These are phyloP conservation scores for Iberis amara DNA, from an alignment of 441 rosid genomes.

Conservation along the genomic window DNA sequence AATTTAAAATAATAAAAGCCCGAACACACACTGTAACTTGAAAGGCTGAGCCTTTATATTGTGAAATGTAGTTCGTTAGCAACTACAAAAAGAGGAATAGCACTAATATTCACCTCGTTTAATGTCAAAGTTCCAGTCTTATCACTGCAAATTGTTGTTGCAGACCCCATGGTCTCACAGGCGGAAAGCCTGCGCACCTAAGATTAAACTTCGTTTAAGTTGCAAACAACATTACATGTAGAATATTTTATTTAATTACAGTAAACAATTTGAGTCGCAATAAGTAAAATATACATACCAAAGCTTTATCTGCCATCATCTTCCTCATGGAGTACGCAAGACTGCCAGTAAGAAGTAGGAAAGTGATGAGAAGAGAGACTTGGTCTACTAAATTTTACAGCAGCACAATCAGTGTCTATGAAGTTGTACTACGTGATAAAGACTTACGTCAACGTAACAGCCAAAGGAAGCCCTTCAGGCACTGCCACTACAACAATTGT, in stretches of 20 bases:
- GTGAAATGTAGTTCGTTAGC: conserved; percentile 7
- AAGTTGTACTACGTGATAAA: conserved; percentile 7
- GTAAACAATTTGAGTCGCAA: conserved; percentile 1
- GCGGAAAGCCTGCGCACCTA: conserved; percentile 98
- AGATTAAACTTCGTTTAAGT: conserved; percentile 27
- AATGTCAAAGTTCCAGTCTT: conserved; percentile 96
- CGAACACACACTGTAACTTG: background rate
- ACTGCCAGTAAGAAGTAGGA: conserved; percentile 38
- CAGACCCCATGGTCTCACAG: conserved; percentile 99
- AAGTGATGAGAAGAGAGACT: conserved; percentile 13
- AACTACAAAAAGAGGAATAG: conserved; percentile 7
- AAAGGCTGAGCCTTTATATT: conserved; percentile 3
- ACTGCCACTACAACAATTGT: conserved; percentile 98
- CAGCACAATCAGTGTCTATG: background rate
- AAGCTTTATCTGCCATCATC: conserved; percentile 97
- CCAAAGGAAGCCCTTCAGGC: conserved; percentile 97
- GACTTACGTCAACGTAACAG: conserved; percentile 97
- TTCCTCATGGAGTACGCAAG: conserved; percentile 98
- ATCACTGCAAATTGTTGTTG: conserved; percentile 97
- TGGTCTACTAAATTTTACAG: conserved; percentile 5
- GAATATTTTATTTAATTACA: background rate
- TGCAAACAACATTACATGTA: background rate
- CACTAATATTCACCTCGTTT: conserved; percentile 52
- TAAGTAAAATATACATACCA: conserved; percentile 48
- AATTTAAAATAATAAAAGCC: conserved; percentile 8